phyloP scores from a whole-genome alignment of 2,329 filamentous ascomycete species.

The Venturia pyrina region DNA sequence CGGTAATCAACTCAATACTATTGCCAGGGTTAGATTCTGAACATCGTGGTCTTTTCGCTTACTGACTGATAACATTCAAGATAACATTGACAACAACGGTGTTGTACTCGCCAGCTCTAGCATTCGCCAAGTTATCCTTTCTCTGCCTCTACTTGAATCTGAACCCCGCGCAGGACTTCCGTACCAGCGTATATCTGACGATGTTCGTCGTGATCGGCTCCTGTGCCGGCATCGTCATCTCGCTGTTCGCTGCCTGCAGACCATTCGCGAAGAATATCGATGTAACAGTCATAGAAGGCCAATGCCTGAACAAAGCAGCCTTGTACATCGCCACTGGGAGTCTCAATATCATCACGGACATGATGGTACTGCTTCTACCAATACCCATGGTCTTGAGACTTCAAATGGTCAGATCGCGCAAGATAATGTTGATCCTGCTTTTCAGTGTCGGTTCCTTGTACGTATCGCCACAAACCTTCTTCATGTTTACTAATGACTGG shows the following conservation, averaged over 20 bases:
- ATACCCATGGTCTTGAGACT: slow-evolving; percentile 26
- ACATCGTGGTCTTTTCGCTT: background rate
- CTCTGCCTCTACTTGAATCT: slow-evolving; percentile 3
- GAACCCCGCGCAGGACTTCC: background rate
- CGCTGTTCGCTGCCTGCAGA: slow-evolving; percentile 18
- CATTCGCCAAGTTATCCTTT: slow-evolving; percentile 4
- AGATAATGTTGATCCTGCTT: slow-evolving; percentile 16
- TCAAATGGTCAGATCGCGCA: slow-evolving; percentile 16
- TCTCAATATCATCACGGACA: slow-evolving; percentile 29
- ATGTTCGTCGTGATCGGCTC: slow-evolving; percentile 17
- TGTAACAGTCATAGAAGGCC: slow-evolving; percentile 13
- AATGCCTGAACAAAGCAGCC: slow-evolving; percentile 17
- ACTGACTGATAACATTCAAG: background rate
- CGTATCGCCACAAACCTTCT: background rate
- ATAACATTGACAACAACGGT: background rate
- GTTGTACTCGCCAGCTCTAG: background rate
- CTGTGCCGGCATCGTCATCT: slow-evolving; percentile 19
- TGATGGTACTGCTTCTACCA: slow-evolving; percentile 25
- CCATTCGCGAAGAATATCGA: slow-evolving; percentile 19
- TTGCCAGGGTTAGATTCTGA: background rate
- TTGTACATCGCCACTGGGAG: slow-evolving; percentile 19
- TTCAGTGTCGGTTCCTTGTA: slow-evolving; percentile 12
- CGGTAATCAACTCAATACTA: background rate
- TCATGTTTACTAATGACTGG: background rate
- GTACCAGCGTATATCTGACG: slow-evolving; percentile 11